Conservation (phyloP, 305 asterid species). For the Ruellia speciosa region DNA sequence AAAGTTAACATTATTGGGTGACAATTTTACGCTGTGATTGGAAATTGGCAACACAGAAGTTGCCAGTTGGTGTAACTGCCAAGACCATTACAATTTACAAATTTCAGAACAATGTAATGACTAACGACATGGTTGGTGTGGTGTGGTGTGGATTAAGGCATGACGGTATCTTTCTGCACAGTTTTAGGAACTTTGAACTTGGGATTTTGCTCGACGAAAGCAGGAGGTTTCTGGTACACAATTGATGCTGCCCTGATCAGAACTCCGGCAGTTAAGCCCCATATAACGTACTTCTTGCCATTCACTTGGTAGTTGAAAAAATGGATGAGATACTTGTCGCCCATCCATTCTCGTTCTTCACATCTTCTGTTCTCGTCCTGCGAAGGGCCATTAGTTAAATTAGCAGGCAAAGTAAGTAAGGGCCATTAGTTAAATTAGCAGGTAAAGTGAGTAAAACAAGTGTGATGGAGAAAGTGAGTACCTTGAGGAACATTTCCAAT, state of each 20-base stretch:
- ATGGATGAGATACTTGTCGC: constrained; percentile 61
- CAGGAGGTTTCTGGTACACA: constrained; percentile 76
- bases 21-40: too few relatives aligned
- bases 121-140: neutral
- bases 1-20: too few relatives aligned
- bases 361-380: constrained; percentile 76
- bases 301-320: constrained; percentile 54
- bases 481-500: constrained; percentile 96
- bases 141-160: constrained; percentile 28
- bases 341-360: constrained; percentile 82
- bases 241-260: constrained; percentile 84
- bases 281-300: constrained; percentile 54
- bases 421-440: neutral
- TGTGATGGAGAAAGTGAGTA: constrained; percentile 4
- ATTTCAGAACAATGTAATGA: neutral
- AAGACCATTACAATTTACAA: neutral
- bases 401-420: neutral
- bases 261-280: constrained; percentile 93
- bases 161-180: constrained; percentile 40
- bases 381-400: neutral
- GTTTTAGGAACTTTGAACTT: constrained; percentile 51
- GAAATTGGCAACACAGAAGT: too few relatives aligned
- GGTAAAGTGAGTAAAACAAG: neutral
- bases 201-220: constrained; percentile 70
- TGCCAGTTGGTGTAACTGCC: too few relatives aligned